Percentiles rank a stretch among this genome's conserved stretches.
phyloP scores from a whole-genome alignment of 1,284 basidiomycete species.

The Waitea zeae region DNA sequence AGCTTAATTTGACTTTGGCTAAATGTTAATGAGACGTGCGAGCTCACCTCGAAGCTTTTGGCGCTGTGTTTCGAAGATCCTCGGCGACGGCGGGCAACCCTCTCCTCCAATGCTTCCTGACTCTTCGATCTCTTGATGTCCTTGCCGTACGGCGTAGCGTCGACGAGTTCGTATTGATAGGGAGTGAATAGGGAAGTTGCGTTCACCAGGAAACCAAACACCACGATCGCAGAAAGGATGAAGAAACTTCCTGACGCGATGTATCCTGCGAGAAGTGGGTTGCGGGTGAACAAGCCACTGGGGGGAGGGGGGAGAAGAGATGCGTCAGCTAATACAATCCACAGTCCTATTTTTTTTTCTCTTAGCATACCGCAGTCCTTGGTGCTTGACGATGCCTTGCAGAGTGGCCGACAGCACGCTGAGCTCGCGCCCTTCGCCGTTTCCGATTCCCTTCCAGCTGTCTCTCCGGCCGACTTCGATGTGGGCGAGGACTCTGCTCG shows the following conservation, averaged over 20 bases:
- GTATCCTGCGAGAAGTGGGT: slow-evolving; percentile 36
- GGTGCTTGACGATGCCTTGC: slow-evolving; percentile 38
- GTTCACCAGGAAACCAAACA: slow-evolving; percentile 36
- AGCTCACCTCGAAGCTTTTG: too few relatives aligned
- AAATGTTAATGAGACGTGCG: too few relatives aligned
- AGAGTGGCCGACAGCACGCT: slow-evolving; percentile 43
- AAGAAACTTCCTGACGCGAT: slow-evolving; percentile 31
- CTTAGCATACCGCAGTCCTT: slow-evolving; percentile 40
- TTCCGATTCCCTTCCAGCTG: slow-evolving; percentile 46
- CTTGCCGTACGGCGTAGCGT: too few relatives aligned
- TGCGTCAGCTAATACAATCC: not conserved
- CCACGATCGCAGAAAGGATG: slow-evolving; percentile 25
- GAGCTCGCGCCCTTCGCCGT: slow-evolving; percentile 51
- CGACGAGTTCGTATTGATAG: too few relatives aligned
- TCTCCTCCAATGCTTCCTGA: too few relatives aligned
- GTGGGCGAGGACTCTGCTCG: slow-evolving; percentile 28
- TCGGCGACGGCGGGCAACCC: too few relatives aligned
- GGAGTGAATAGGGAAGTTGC: slow-evolving; percentile 4
- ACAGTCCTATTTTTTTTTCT: not conserved
- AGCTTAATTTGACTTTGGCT: too few relatives aligned
- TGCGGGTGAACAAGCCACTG: slow-evolving; percentile 53
- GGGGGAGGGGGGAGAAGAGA: slow-evolving; percentile 3
- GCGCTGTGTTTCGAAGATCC: too few relatives aligned
- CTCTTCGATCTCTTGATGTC: too few relatives aligned
- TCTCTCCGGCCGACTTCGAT: slow-evolving; percentile 54